phyloP scores from a whole-genome alignment of 306 rosid species.

The Trichosanthes truncata region DNA sequence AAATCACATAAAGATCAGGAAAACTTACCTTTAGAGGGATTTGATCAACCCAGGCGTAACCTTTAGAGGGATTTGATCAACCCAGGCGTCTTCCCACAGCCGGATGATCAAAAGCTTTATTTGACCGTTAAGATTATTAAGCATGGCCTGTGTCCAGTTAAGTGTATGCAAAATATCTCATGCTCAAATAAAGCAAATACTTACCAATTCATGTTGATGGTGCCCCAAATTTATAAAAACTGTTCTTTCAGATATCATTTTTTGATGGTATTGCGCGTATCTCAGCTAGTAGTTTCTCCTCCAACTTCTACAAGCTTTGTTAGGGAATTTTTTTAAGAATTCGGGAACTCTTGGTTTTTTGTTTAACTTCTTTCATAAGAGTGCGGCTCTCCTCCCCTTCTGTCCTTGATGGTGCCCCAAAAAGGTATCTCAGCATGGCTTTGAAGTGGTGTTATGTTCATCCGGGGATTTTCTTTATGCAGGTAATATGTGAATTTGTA shows the following conservation, averaged over 20 bases:
- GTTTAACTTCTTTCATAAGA: neutral
- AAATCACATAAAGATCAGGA: no score
- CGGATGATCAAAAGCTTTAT: neutral
- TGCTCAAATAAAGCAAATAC: neutral
- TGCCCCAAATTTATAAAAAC: neutral
- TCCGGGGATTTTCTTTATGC: slow-evolving; percentile 24
- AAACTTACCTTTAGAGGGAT: no score
- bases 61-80: no score
- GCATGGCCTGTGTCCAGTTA: neutral
- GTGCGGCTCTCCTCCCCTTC: neutral
- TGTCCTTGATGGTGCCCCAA: no score
- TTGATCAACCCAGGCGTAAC: no score
- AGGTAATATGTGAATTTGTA: slow-evolving; percentile 70
- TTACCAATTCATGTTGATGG: neutral
- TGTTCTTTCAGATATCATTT: neutral
- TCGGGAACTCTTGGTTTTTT: neutral
- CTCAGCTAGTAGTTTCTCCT: neutral
- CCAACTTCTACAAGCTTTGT: neutral
- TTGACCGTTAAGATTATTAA: neutral
- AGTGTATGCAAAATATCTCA: neutral
- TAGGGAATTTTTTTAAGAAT: neutral
- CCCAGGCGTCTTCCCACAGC: no score
- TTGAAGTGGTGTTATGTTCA: neutral
- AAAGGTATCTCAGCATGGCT: neutral
- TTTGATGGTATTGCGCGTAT: neutral